These are phyloP conservation scores for Fraxinus floribunda DNA, from an alignment of 305 asterid genomes.

Conservation along the genomic window DNA sequence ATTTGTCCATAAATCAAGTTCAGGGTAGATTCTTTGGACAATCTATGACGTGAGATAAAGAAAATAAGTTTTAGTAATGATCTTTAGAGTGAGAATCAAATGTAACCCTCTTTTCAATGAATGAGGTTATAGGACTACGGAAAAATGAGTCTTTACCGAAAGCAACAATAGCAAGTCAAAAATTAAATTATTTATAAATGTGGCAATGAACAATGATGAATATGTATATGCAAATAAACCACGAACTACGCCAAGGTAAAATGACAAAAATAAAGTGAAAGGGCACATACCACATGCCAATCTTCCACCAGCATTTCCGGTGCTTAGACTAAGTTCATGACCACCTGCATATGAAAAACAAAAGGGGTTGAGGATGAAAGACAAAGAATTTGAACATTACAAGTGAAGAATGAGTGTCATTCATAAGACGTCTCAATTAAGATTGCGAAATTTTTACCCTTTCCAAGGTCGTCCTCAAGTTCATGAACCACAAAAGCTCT, in stretches of 20 bases:
- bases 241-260: neutral
- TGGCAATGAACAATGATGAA: neutral
- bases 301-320: slow-evolving; percentile 98
- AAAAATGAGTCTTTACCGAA: neutral
- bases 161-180: neutral
- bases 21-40: neutral
- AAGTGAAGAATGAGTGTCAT: neutral
- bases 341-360: slow-evolving; percentile 52
- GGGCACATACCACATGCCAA: slow-evolving; percentile 80
- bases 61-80: neutral
- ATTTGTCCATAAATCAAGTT: too few species aligned
- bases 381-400: slow-evolving; percentile 6
- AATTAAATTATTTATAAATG: too few species aligned
- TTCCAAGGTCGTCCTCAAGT: slow-evolving; percentile 92
- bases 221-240: neutral
- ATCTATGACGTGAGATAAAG: neutral
- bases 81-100: too few species aligned
- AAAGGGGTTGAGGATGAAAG: slow-evolving; percentile 2
- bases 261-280: neutral
- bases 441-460: slow-evolving; percentile 51
- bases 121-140: neutral
- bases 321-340: slow-evolving; percentile 85
- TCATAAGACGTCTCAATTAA: neutral
- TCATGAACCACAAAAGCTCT: slow-evolving; percentile 95
- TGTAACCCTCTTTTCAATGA: neutral